Evolutionary conservation across 2,329 filamentous ascomycete species (phyloP).

Genomic region (Dryadomyces quercivorus): DNA sequence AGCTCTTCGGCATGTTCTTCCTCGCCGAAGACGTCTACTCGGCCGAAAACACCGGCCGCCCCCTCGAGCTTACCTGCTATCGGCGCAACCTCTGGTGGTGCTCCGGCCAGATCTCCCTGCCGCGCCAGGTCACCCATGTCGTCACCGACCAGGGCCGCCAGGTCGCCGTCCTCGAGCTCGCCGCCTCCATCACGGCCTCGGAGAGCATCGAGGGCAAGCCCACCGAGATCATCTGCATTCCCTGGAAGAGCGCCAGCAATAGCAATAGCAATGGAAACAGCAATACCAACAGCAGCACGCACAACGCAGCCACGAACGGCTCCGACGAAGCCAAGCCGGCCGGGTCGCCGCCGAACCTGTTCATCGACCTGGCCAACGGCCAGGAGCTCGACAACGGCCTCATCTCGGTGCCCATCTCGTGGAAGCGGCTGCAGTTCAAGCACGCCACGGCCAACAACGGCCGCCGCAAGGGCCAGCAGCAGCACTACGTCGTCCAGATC

Average conservation of each 20-base stretch:
- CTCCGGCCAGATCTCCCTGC: conserved; percentile 72
- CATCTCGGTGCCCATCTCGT: conserved; percentile 72
- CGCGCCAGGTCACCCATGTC: conserved; percentile 58
- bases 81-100: conserved; percentile 92
- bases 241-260: conserved; percentile 69
- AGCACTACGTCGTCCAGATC: conserved; percentile 85
- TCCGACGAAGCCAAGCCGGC: conserved; percentile 32
- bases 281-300: conserved; percentile 16
- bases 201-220: conserved; percentile 87
- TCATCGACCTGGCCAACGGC: conserved; percentile 41
- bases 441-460: conserved; percentile 96
- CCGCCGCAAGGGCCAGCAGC: conserved; percentile 82
- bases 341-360: conserved; percentile 38
- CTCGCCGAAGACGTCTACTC: conserved; percentile 71
- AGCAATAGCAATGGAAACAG: neutral
- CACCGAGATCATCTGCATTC: conserved; percentile 92
- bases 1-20: conserved; percentile 83
- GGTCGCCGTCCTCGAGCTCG: conserved; percentile 63
- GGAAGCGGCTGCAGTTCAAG: conserved; percentile 91
- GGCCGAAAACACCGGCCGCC: conserved; percentile 40
- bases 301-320: neutral
- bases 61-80: conserved; percentile 85
- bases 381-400: conserved; percentile 62
- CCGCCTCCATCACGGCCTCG: conserved; percentile 70
- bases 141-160: conserved; percentile 64